A percentile compares a stretch with the other conserved stretches of the same genome.
These are phyloP conservation scores for Hymenotorrendiella dingleyae DNA, from an alignment of 2,329 filamentous ascomycete genomes.

Conservation along the genomic window DNA sequence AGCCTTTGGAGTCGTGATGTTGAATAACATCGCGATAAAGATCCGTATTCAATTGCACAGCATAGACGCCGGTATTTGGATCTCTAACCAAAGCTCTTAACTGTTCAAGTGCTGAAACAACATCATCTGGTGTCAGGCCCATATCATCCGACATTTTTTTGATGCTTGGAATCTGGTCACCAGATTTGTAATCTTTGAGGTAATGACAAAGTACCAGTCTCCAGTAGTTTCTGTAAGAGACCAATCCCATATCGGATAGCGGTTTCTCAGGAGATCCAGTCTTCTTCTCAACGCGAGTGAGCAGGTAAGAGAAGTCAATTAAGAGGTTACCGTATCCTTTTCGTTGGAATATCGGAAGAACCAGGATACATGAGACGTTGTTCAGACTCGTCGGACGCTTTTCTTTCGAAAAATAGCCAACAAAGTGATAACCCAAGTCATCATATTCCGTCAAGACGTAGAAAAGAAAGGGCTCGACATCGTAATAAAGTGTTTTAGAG, in stretches of 20 bases:
- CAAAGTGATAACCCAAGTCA: slow-evolving; percentile 87
- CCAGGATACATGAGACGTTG: slow-evolving; percentile 96
- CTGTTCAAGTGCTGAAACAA: slow-evolving; percentile 88
- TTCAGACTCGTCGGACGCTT: slow-evolving; percentile 92
- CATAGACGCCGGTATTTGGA: slow-evolving; percentile 81
- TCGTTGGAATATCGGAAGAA: slow-evolving; percentile 90
- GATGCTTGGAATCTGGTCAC: slow-evolving; percentile 49
- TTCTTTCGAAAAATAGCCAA: slow-evolving; percentile 99
- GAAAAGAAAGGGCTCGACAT: slow-evolving; percentile 94
- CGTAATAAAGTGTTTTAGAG: slow-evolving; percentile 96
- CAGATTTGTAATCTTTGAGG: slow-evolving; percentile 57
- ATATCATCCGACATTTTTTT: slow-evolving; percentile 77
- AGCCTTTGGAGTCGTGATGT: slow-evolving; percentile 84
- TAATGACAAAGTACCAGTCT: slow-evolving; percentile 82
- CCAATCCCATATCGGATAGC: slow-evolving; percentile 93
- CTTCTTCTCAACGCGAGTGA: slow-evolving; percentile 88
- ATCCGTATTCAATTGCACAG: slow-evolving; percentile 75
- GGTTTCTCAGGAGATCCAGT: slow-evolving; percentile 96
- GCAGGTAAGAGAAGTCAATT: slow-evolving; percentile 96
- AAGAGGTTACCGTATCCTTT: slow-evolving; percentile 95
- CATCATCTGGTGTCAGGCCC: slow-evolving; percentile 93
- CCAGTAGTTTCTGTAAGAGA: slow-evolving; percentile 98
- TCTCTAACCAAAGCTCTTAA: slow-evolving; percentile 85
- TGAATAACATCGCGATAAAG: slow-evolving; percentile 84
- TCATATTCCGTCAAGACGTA: slow-evolving; percentile 96